phyloP scores from a whole-genome alignment of 2,329 filamentous ascomycete genomes.

The Rachicladosporium sp. region DNA sequence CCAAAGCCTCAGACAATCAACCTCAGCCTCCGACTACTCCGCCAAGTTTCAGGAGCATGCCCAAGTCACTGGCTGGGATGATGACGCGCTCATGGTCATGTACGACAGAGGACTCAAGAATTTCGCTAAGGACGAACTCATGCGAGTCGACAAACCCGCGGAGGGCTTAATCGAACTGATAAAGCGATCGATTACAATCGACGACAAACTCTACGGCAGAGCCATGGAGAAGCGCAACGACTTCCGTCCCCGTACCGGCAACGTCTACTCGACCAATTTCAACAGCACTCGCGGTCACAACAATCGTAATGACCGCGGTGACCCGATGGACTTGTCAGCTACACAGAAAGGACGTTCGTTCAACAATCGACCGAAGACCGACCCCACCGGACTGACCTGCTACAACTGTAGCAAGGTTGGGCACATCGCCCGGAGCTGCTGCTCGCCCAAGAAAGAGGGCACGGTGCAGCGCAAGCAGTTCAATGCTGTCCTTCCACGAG shows the following conservation, averaged over 20 bases:
- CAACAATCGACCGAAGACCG: neutral
- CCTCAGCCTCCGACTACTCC: neutral
- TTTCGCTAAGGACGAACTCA: slow-evolving; percentile 3
- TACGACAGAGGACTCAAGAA: slow-evolving; percentile 1
- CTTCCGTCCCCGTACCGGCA: no score
- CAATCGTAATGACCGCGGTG: neutral
- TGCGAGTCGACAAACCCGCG: neutral
- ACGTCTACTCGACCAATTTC: neutral
- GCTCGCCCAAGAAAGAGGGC: neutral
- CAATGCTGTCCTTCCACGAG: neutral
- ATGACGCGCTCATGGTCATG: slow-evolving; percentile 2
- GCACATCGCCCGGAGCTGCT: neutral
- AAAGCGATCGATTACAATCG: no score
- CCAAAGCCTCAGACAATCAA: no score
- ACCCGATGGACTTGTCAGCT: neutral
- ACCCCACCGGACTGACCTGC: neutral
- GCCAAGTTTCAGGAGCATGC: slow-evolving; percentile 1
- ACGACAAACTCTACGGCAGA: neutral
- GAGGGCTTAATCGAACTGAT: neutral
- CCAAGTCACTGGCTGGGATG: neutral
- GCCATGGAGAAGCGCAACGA: neutral
- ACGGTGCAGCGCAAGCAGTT: slow-evolving; percentile 1
- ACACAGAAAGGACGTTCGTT: neutral
- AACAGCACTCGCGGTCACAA: neutral
- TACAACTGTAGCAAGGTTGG: neutral